Conservation (phyloP, 2,329 filamentous ascomycete genomes). For the Colletotrichum trifolii region DNA sequence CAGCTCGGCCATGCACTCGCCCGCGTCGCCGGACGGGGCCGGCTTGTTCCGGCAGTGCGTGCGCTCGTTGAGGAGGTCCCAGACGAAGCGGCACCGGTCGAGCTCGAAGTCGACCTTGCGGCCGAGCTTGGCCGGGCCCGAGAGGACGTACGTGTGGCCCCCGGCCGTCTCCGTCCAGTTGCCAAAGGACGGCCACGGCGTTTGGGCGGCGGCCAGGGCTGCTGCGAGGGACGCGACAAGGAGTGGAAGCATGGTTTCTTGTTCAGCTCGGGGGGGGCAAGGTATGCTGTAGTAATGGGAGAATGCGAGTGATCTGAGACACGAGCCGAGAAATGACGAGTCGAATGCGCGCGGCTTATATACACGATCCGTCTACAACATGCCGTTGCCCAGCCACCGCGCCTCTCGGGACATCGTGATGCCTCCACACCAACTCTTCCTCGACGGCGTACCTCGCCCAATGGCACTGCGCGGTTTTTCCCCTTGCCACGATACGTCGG, state of each 20-base stretch:
- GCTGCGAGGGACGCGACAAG: background rate
- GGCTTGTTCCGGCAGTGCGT: background rate
- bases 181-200: conserved; percentile 25
- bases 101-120: conserved; percentile 34
- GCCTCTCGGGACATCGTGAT: too few relatives aligned
- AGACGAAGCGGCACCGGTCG: conserved; percentile 34
- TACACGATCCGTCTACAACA: too few relatives aligned
- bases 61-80: conserved; percentile 12
- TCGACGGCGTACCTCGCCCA: too few relatives aligned
- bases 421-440: too few relatives aligned
- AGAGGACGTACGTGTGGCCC: conserved; percentile 26
- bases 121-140: conserved; percentile 26
- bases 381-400: too few relatives aligned
- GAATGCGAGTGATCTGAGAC: background rate
- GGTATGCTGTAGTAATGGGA: too few relatives aligned
- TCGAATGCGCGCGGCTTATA: too few relatives aligned
- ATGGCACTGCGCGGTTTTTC: too few relatives aligned
- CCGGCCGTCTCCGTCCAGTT: conserved; percentile 26
- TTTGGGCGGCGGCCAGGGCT: background rate
- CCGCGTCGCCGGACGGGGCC: background rate
- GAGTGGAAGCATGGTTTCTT: conserved; percentile 1
- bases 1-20: conserved; percentile 28
- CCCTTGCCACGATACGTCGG: too few relatives aligned
- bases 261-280: too few relatives aligned
- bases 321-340: too few relatives aligned